phyloP scores from a whole-genome alignment of 2,329 filamentous ascomycete genomes.

The Hypoxylon sp. region DNA sequence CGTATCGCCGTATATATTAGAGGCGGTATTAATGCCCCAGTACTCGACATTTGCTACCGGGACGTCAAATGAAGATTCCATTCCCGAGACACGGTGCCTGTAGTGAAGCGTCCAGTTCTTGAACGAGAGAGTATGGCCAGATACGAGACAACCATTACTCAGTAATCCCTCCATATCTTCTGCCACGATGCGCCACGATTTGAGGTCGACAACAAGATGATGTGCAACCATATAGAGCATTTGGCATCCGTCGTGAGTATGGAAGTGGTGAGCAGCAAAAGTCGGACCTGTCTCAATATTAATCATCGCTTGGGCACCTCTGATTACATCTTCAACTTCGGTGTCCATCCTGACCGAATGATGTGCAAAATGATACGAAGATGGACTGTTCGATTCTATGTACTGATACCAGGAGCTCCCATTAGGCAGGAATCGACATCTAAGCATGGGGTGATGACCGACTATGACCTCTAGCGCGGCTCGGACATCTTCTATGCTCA shows the following conservation, averaged over 20 bases:
- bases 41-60: conserved; percentile 61
- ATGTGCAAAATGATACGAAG: conserved; percentile 63
- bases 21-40: conserved; percentile 62
- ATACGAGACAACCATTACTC: conserved; percentile 61
- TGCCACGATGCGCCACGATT: conserved; percentile 66
- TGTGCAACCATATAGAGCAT: conserved; percentile 67
- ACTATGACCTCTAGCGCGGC: conserved; percentile 66
- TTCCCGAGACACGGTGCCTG: conserved; percentile 55
- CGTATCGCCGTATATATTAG: conserved; percentile 64
- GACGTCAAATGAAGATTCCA: conserved; percentile 60
- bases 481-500: conserved; percentile 61
- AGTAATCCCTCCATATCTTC: conserved; percentile 67
- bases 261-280: conserved; percentile 66
- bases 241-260: conserved; percentile 62
- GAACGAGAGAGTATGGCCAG: conserved; percentile 64
- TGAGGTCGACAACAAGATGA: conserved; percentile 66
- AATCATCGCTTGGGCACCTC: conserved; percentile 61
- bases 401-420: conserved; percentile 64
- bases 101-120: conserved; percentile 66
- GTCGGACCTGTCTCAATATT: conserved; percentile 67
- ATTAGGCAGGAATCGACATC: conserved; percentile 61
- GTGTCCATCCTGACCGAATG: conserved; percentile 59
- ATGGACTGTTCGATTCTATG: conserved; percentile 58
- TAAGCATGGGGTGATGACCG: conserved; percentile 67
- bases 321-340: conserved; percentile 60